A percentile compares a stretch with the other conserved stretches of the same genome.
Conservation (phyloP, 768 basidiomycete species). For the Krasilnikovozyma curviuscula region DNA sequence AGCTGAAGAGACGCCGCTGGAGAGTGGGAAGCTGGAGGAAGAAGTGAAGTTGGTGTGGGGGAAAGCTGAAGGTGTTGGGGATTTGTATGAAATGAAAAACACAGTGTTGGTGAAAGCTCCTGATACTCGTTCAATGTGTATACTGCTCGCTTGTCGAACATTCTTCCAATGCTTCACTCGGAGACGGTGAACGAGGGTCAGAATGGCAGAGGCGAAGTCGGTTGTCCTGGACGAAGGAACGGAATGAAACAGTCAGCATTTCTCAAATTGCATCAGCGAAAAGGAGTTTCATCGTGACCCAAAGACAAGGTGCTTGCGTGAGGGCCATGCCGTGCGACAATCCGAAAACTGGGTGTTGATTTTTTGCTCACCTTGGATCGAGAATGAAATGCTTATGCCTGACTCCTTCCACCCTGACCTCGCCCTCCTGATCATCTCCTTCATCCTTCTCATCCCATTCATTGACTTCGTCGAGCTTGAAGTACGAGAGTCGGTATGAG, state of each 20-base stretch:
- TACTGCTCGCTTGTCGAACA: too few species aligned
- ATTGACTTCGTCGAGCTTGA: constrained; percentile 15
- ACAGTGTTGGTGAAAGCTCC: constrained; percentile 90
- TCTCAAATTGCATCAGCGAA: not conserved
- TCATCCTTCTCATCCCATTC: not conserved
- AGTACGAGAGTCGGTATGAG: constrained; percentile 21
- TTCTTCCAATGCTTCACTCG: constrained; percentile 24
- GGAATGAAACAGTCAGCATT: not conserved
- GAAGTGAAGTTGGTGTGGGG: constrained; percentile 18
- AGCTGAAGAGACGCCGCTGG: not conserved
- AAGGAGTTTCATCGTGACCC: not conserved
- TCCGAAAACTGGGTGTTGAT: not conserved
- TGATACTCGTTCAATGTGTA: constrained; percentile 52
- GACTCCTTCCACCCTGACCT: constrained; percentile 16
- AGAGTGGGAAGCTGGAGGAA: not conserved
- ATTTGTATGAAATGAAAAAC: constrained; percentile 69
- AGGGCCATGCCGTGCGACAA: too few species aligned
- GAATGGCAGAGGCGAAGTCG: not conserved
- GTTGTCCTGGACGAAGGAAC: not conserved
- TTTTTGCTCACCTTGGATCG: constrained; percentile 19
- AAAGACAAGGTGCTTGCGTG: constrained; percentile 9
- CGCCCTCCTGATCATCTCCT: constrained; percentile 2
- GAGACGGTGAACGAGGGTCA: constrained; percentile 2
- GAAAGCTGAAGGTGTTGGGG: constrained; percentile 18
- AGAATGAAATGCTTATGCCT: constrained; percentile 19